Conservation (phyloP, 768 basidiomycete genomes). For the Tulasnella sp. region DNA sequence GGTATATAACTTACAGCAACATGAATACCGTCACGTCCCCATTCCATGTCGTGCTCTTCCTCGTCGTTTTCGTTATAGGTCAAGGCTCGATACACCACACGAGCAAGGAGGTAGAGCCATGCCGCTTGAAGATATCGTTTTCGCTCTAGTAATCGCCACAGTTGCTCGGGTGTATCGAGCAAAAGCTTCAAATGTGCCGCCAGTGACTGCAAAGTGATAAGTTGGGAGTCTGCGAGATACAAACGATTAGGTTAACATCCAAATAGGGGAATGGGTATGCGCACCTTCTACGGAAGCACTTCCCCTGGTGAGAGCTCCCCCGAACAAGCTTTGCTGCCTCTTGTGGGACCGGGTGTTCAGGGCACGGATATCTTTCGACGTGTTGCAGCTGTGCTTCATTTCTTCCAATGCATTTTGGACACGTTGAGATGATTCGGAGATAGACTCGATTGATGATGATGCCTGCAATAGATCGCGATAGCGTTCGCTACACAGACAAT, state of each 20-base stretch:
- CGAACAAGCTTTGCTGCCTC: constrained; percentile 2
- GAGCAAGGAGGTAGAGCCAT: constrained; percentile 75
- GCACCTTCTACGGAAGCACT: constrained; percentile 15
- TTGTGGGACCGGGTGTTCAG: background rate
- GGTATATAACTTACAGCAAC: constrained; percentile 38
- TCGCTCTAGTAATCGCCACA: constrained; percentile 78
- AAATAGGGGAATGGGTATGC: background rate
- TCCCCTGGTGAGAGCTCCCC: constrained; percentile 28
- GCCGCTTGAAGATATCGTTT: constrained; percentile 73
- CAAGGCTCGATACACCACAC: constrained; percentile 72
- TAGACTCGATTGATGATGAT: constrained; percentile 71
- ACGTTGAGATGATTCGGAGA: constrained; percentile 53
- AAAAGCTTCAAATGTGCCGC: constrained; percentile 88
- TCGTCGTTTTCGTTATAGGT: constrained; percentile 52
- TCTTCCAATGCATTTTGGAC: constrained; percentile 56
- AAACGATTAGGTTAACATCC: background rate
- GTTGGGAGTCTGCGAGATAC: constrained; percentile 43
- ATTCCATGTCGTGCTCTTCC: constrained; percentile 43
- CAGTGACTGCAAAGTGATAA: constrained; percentile 57
- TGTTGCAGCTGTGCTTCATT: constrained; percentile 34
- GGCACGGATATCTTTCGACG: constrained; percentile 5
- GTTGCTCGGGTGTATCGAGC: constrained; percentile 80
- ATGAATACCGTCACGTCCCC: constrained; percentile 42
- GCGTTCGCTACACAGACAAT: constrained; percentile 56
- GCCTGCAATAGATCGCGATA: constrained; percentile 81